Evolutionary conservation across 202 grass and related monocot species (phyloP), one percentile per base, ranked within the genome.

Genomic region (Alloteropsis angusta): DNA sequence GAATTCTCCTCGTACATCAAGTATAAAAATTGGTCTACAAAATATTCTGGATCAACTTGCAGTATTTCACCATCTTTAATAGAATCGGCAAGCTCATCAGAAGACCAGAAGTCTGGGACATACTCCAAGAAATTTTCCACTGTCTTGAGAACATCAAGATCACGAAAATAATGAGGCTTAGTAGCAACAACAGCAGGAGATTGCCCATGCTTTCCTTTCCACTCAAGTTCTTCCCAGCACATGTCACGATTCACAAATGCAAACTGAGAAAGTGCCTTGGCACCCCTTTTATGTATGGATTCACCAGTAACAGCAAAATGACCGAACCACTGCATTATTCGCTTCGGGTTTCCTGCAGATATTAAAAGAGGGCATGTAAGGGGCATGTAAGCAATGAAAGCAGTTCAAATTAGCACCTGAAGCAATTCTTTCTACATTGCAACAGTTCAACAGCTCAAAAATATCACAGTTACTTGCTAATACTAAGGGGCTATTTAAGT

Each of bases 181-280:
- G 88, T 93, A 65, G 91, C 94, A 80, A 97, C 88, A 79, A 97
- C 80, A 65, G 91, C 91, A 56, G 94, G 94, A 76, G 94, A 93
- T 60, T 97, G 91, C 47, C 94, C 91, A 57, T 93, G 94, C 49
- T 89, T 91, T 32, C 91, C 94, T 60, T 89, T 93, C 94, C 94
- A 97, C 85, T 93, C 89, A 37, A 93, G 94, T 72, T 97, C 94
- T 67, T 97, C 94, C 94, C 94, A 97, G 76, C 63, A 93, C 69
- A 87, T 71, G 59, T 97, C 85, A 44, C 94, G 89, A 60, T 97
- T 94, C 30, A 89, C 65, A 85, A 97, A 97, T 60, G 91, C 89
- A 84, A 88, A 97, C 53, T 88, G 86, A 48, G 94, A 85, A 81
- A 94, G 71, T 62, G 91, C 91, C 80, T 89, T 87, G 22, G 88